Percentiles rank a stretch among this genome's conserved stretches.
phyloP scores from a whole-genome alignment of 192 early-diverging fungal species.

The Paraglomus brasilianum region DNA sequence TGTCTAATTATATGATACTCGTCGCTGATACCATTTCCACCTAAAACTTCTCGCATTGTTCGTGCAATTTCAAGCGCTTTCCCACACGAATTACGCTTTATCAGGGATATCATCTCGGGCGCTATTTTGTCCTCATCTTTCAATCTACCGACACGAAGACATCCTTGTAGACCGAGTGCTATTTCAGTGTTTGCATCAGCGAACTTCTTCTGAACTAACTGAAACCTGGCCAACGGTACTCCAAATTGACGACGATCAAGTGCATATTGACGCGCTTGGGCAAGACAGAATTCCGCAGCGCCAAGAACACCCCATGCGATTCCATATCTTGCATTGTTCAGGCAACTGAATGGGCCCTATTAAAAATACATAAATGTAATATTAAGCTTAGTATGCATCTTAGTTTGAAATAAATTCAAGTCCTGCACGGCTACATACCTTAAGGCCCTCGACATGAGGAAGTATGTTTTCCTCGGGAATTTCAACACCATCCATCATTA shows the following conservation, averaged over 20 bases:
- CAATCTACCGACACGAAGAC: constrained; percentile 87
- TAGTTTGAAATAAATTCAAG: too few species aligned
- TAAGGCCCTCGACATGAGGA: constrained; percentile 85
- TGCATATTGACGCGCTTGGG: constrained; percentile 86
- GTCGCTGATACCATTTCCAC: constrained; percentile 94
- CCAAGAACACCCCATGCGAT: constrained; percentile 97
- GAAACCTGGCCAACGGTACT: constrained; percentile 85
- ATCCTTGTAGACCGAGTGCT: constrained; percentile 82
- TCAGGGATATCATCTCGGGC: constrained; percentile 93
- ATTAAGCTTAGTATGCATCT: background rate
- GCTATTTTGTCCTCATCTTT: constrained; percentile 85
- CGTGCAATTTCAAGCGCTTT: constrained; percentile 94
- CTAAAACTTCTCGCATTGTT: constrained; percentile 86
- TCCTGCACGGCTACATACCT: constrained; percentile 30
- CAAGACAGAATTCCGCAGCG: constrained; percentile 90
- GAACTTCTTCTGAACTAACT: constrained; percentile 96
- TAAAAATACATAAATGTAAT: background rate
- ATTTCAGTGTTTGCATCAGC: constrained; percentile 94
- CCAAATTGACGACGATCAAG: constrained; percentile 92
- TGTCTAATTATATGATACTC: constrained; percentile 98
- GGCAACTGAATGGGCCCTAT: constrained; percentile 90
- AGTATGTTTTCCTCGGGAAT: constrained; percentile 90
- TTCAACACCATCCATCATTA: constrained; percentile 97
- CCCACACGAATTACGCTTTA: constrained; percentile 95
- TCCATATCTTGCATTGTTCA: constrained; percentile 96